These are phyloP conservation scores for Hericium alpestre DNA, from an alignment of 768 basidiomycete species.

Conservation along the genomic window DNA sequence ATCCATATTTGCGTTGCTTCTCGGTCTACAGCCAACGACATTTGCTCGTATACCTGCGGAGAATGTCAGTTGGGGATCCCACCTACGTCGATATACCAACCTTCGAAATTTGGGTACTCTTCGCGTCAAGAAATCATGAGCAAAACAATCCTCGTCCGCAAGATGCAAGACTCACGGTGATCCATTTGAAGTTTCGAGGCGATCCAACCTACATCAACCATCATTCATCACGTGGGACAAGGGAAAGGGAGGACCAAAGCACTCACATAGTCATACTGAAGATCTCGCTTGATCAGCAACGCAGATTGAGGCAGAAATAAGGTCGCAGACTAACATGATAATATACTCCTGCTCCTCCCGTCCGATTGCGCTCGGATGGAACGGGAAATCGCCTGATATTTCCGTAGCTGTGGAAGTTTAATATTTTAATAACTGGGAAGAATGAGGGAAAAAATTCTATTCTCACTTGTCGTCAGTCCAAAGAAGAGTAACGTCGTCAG, in stretches of 20 bases:
- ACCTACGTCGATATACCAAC: slow-evolving; percentile 31
- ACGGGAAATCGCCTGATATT: slow-evolving; percentile 56
- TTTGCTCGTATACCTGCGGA: slow-evolving; percentile 49
- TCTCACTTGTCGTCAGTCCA: slow-evolving; percentile 65
- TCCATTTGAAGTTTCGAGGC: slow-evolving; percentile 65
- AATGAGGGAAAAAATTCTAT: not conserved
- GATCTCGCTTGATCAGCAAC: not conserved
- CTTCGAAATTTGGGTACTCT: slow-evolving; percentile 34
- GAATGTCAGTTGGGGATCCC: not conserved
- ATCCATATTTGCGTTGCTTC: slow-evolving; percentile 56
- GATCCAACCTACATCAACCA: slow-evolving; percentile 38
- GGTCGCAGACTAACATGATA: slow-evolving; percentile 38
- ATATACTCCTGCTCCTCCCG: slow-evolving; percentile 62
- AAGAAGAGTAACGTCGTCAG: slow-evolving; percentile 54
- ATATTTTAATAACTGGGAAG: not conserved
- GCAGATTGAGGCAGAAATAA: not conserved
- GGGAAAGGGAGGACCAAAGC: too few relatives aligned
- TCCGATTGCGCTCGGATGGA: slow-evolving; percentile 42
- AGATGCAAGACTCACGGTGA: slow-evolving; percentile 30
- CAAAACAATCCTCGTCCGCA: not conserved
- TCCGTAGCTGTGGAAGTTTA: slow-evolving; percentile 39
- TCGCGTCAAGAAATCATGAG: not conserved
- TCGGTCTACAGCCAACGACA: slow-evolving; percentile 53
- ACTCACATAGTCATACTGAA: not conserved
- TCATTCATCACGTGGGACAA: not conserved